Percentiles rank a stretch among this genome's conserved stretches.
Conservation (phyloP, 352 stramenopile genomes). For the Pythium pectinolyticum region DNA sequence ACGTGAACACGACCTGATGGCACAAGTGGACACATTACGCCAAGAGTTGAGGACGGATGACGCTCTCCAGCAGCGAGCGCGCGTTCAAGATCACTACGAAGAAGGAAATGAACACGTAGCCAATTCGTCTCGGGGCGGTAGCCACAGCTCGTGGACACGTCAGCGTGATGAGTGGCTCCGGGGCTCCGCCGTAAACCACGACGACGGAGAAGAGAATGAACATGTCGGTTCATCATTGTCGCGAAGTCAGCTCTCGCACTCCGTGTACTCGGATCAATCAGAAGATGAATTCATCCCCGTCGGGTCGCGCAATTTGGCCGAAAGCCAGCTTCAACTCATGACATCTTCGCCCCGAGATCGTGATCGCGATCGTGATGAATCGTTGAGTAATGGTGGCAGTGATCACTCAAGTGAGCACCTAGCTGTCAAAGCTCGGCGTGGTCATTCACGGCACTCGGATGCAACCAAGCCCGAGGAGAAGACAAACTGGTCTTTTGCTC, state of each 20-base stretch:
- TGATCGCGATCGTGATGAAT: neutral
- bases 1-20: constrained; percentile 43
- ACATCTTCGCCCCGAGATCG: neutral
- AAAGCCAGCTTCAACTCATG: neutral
- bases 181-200: constrained; percentile 23
- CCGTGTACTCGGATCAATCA: constrained; percentile 16
- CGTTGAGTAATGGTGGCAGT: neutral
- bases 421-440: neutral
- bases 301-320: no score
- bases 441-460: neutral
- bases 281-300: constrained; percentile 3
- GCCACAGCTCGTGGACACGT: constrained; percentile 9
- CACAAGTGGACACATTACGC: constrained; percentile 53
- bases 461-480: neutral
- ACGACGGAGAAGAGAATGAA: constrained; percentile 34
- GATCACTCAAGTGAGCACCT: neutral
- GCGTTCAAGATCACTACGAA: neutral
- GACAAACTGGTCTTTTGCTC: neutral
- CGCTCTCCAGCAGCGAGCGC: constrained; percentile 21
- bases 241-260: constrained; percentile 56
- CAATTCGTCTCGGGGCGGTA: neutral
- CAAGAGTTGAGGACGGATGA: constrained; percentile 46
- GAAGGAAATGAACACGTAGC: neutral
- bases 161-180: constrained; percentile 18
- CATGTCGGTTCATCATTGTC: constrained; percentile 50